Conservation (phyloP, 805 yeast species). For the Zygosaccharomyces pseudorouxii region DNA sequence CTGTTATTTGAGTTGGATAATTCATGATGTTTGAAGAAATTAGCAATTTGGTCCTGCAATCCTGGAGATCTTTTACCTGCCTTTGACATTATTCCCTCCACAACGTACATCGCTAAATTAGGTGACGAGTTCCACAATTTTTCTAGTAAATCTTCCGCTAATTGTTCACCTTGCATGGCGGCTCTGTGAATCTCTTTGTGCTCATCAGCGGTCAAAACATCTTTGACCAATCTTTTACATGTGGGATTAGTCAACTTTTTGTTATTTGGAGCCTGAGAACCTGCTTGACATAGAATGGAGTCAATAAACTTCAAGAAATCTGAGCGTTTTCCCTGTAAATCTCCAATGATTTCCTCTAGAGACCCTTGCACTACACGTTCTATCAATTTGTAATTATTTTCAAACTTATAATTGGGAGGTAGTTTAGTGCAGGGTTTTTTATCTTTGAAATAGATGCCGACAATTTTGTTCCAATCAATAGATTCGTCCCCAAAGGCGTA, state of each 20-base stretch:
- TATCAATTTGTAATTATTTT: conserved; percentile 21
- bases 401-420: conserved; percentile 8
- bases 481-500: conserved; percentile 37
- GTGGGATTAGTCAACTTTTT: conserved; percentile 12
- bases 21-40: conserved; percentile 23
- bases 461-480: conserved; percentile 33
- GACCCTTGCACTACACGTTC: conserved; percentile 4
- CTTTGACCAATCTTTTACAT: conserved; percentile 22
- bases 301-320: conserved; percentile 22
- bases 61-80: conserved; percentile 8
- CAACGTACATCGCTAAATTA: conserved; percentile 24
- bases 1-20: conserved; percentile 17
- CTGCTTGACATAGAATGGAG: conserved; percentile 24
- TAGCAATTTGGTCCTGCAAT: conserved; percentile 18
- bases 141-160: conserved; percentile 20
- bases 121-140: conserved; percentile 30
- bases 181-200: conserved; percentile 11
- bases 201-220: conserved; percentile 17
- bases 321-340: conserved; percentile 11
- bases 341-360: conserved; percentile 16
- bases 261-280: conserved; percentile 7
- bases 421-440: conserved; percentile 37
- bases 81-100: conserved; percentile 17
- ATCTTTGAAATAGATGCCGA: conserved; percentile 41
- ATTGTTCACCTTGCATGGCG: conserved; percentile 10